phyloP scores from a whole-genome alignment of 176 grass and related monocot species.

The Oryza glumipatula region DNA sequence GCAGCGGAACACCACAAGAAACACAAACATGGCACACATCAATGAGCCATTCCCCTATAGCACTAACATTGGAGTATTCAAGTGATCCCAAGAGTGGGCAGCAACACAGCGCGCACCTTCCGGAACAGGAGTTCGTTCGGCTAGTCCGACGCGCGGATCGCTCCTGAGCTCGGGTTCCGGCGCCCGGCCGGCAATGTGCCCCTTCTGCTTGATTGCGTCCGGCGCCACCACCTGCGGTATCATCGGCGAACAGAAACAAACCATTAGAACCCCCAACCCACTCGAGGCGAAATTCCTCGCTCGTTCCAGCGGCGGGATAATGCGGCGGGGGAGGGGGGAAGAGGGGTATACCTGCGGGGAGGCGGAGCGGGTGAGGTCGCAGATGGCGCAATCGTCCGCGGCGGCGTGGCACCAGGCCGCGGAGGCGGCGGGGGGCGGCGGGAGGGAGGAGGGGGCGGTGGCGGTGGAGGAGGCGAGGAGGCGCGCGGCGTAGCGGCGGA shows the following conservation, averaged over 20 bases:
- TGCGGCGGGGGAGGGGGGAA: not conserved
- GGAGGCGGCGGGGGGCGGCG: conserved; percentile 26
- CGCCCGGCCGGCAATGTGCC: conserved; percentile 27
- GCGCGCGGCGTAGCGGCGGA: conserved; percentile 62
- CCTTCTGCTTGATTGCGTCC: conserved; percentile 39
- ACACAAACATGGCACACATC: not conserved
- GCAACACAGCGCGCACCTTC: conserved; percentile 42
- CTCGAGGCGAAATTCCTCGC: conserved; percentile 1
- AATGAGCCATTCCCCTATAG: not conserved
- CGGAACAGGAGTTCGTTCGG: not conserved
- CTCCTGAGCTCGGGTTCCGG: conserved; percentile 17
- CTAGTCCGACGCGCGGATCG: not conserved
- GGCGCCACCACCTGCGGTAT: conserved; percentile 48
- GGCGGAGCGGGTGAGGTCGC: conserved; percentile 33
- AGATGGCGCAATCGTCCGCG: conserved; percentile 56
- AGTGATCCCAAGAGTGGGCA: not conserved
- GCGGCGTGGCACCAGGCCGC: conserved; percentile 49
- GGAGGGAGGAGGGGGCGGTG: not conserved
- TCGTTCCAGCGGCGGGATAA: not conserved
- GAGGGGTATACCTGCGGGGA: conserved; percentile 36
- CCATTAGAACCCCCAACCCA: conserved; percentile 25
- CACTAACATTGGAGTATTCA: not conserved
- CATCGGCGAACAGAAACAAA: not conserved
- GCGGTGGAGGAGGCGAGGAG: conserved; percentile 45
- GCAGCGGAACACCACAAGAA: not conserved